A percentile compares a stretch with the other conserved stretches of the same genome.
Conservation (phyloP, 768 basidiomycete species). For the Infundibulicybe gibba region DNA sequence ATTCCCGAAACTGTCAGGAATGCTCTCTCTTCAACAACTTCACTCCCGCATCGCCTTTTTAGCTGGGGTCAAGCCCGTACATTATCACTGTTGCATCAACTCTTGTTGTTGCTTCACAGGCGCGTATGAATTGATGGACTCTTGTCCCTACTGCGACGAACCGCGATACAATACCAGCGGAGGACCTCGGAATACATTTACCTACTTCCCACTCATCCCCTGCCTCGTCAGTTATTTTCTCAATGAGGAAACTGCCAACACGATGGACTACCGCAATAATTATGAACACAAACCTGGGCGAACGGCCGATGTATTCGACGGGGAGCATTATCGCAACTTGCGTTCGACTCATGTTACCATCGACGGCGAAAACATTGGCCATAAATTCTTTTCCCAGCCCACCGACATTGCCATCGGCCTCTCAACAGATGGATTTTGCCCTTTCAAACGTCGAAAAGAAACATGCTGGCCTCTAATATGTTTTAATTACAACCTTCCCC, state of each 20-base stretch:
- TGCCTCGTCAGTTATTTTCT: slow-evolving; percentile 8
- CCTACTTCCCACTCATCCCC: slow-evolving; percentile 22
- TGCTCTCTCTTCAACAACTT: background rate
- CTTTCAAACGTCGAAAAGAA: slow-evolving; percentile 19
- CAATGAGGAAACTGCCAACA: slow-evolving; percentile 4
- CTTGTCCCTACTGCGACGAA: slow-evolving; percentile 21
- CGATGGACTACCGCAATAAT: slow-evolving; percentile 16
- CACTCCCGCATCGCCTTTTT: slow-evolving; percentile 12
- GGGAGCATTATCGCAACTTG: slow-evolving; percentile 17
- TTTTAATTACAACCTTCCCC: slow-evolving; percentile 19
- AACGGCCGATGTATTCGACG: slow-evolving; percentile 30
- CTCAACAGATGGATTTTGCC: slow-evolving; percentile 29
- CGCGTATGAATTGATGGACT: slow-evolving; percentile 5
- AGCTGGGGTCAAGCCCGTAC: slow-evolving; percentile 18
- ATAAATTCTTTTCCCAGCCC: slow-evolving; percentile 26
- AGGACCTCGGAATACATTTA: background rate
- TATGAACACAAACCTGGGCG: slow-evolving; percentile 7
- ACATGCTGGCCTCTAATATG: slow-evolving; percentile 32
- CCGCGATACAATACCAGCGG: background rate
- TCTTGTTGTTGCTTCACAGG: slow-evolving; percentile 25
- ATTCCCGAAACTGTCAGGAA: background rate
- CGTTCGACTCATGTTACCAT: slow-evolving; percentile 15
- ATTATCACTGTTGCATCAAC: slow-evolving; percentile 27
- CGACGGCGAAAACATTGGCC: slow-evolving; percentile 11
- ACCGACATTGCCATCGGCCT: slow-evolving; percentile 33